A percentile compares a stretch with the other conserved stretches of the same genome.
phyloP scores from a whole-genome alignment of 2,329 filamentous ascomycete genomes.

The Neurospora sp. region DNA sequence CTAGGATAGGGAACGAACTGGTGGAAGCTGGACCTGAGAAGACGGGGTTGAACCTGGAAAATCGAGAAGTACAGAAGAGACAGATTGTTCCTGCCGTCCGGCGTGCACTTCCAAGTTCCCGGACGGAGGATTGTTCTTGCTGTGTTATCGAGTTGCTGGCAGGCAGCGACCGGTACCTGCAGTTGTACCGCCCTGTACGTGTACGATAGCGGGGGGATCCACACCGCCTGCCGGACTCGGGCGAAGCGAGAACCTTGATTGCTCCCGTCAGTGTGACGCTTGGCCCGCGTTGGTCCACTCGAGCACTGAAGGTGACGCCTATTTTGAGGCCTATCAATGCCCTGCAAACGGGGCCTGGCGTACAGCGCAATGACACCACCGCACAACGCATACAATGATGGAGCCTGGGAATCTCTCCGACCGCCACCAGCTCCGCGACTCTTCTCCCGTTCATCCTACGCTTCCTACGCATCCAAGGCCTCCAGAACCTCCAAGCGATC shows the following conservation, averaged over 20 bases:
- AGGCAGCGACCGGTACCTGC: background rate
- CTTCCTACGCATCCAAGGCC: conserved; percentile 23
- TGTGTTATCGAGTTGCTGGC: background rate
- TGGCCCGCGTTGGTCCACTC: background rate
- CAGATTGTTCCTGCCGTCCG: background rate
- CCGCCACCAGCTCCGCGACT: conserved; percentile 35
- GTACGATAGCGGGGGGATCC: background rate
- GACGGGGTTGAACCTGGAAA: too few species aligned
- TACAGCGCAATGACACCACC: background rate
- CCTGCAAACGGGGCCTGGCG: background rate
- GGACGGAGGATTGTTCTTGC: background rate
- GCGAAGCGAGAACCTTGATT: background rate
- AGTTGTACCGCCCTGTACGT: background rate
- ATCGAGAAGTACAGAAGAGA: background rate
- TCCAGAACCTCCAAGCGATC: conserved; percentile 34
- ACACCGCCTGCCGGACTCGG: background rate
- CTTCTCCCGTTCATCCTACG: conserved; percentile 38
- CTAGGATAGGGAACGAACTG: too few species aligned
- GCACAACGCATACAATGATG: too few species aligned
- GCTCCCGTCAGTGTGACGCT: background rate
- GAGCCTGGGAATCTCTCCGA: conserved; percentile 22
- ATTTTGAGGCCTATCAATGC: background rate
- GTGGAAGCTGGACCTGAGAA: too few species aligned
- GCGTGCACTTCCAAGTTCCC: background rate
- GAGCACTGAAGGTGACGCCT: background rate